These are phyloP conservation scores for Agrocybe praecox DNA, from an alignment of 768 basidiomycete species.

Conservation along the genomic window DNA sequence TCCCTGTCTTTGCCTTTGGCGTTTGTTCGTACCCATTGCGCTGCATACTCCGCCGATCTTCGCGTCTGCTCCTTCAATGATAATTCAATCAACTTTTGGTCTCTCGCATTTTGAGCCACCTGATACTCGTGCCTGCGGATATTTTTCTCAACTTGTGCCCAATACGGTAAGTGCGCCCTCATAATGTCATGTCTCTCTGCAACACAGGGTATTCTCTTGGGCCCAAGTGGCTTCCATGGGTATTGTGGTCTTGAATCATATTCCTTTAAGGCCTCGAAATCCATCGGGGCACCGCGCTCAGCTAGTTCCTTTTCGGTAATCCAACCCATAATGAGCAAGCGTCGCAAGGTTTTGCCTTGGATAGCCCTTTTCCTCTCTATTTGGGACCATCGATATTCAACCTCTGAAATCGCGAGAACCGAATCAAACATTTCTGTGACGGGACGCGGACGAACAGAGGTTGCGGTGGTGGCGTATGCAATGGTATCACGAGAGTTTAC, in stretches of 20 bases:
- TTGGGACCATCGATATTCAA: slow-evolving; percentile 38
- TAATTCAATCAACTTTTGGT: no score
- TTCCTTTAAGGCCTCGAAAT: slow-evolving; percentile 33
- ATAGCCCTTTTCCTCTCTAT: slow-evolving; percentile 31
- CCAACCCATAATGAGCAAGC: slow-evolving; percentile 43
- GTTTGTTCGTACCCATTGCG: background rate
- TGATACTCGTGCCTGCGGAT: background rate
- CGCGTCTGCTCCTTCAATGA: no score
- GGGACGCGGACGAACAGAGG: slow-evolving; percentile 1
- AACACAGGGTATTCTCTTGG: slow-evolving; percentile 6
- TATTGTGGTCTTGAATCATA: slow-evolving; percentile 23
- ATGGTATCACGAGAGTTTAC: background rate
- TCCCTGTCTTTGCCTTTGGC: background rate
- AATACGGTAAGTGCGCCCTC: slow-evolving; percentile 6
- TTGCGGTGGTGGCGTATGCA: slow-evolving; percentile 3
- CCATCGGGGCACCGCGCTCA: slow-evolving; percentile 30
- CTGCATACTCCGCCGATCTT: background rate
- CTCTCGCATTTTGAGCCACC: no score
- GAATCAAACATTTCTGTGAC: slow-evolving; percentile 41
- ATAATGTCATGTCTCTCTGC: slow-evolving; percentile 12
- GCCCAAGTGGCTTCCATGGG: slow-evolving; percentile 17
- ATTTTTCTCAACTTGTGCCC: slow-evolving; percentile 13
- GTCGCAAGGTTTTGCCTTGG: slow-evolving; percentile 36
- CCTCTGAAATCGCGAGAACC: slow-evolving; percentile 36
- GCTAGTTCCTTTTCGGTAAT: slow-evolving; percentile 33